Evolutionary conservation across 208 protist species (phyloP), one percentile per base, ranked within the genome.

Genomic region (Acanthamoeba triangularis): DNA sequence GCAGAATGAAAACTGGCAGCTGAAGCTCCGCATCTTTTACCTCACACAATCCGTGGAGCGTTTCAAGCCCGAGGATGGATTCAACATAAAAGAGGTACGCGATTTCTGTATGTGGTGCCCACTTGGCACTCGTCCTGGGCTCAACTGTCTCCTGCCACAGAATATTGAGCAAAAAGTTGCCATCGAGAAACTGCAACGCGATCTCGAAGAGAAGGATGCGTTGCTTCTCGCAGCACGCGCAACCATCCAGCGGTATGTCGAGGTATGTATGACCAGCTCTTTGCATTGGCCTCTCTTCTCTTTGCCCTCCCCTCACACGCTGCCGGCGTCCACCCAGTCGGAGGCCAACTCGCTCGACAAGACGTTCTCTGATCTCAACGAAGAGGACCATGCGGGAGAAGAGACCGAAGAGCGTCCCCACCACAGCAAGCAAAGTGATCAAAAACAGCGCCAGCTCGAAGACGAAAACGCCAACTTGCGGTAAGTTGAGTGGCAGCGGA

Each of bases 1-100:
- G 47, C 80, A 88, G 49, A 88, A 88, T 44, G 80, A 88, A 41
- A 88, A 88, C 52, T 88, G 80, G 80, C 80, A 88, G 52, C 49
- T 88, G 3, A 88, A 88, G 52, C 52, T 88, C 13, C 80, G 80
- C 20, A 88, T 88, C 80, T 88, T 88, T 28, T 88, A 88, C 33
- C 80, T 88, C 30, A 88, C 80, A 2, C 80, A 88, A 88, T 88
- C 80, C n/a, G 80, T 88, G 6, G 80, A 88, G 52, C n/a, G 28
- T 23, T 88, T 88, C 80, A 88, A 88, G n/a, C 80, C 80, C 49
- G 80, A 88, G 47, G 80, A 88, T 63, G 80, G 80, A 7, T 56
- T 63, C 52, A 88, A 56, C 52, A 88, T 88, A 7, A 10, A 88
- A 63, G 80, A 88, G 80, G 80, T 88, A 63, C 30, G 49, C 10